phyloP scores from a whole-genome alignment of 2,329 filamentous ascomycete genomes.

The Penicillium sp. region DNA sequence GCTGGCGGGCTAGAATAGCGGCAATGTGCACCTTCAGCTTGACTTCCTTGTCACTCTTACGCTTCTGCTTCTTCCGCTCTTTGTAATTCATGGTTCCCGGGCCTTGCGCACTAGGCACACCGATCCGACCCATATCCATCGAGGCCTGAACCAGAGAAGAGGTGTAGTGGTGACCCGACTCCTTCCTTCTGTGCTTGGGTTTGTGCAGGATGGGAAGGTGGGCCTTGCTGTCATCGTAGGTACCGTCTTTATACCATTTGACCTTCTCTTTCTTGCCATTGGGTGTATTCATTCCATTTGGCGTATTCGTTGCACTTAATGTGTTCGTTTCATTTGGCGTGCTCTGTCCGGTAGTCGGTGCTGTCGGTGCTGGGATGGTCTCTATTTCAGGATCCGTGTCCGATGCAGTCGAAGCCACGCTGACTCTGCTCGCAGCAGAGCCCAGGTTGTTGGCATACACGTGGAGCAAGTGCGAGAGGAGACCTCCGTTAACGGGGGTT shows the following conservation, averaged over 20 bases:
- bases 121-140: conserved; percentile 24
- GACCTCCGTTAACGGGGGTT: conserved; percentile 42
- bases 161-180: conserved; percentile 18
- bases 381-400: conserved; percentile 18
- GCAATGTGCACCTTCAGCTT: conserved; percentile 57
- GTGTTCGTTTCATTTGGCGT: conserved; percentile 11
- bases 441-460: conserved; percentile 54
- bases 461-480: conserved; percentile 64
- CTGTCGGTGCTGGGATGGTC: conserved; percentile 9
- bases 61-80: conserved; percentile 28
- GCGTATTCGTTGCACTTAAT: too few species aligned
- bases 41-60: conserved; percentile 41
- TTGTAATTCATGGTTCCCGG: conserved; percentile 16
- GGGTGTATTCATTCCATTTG: conserved; percentile 9
- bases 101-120: conserved; percentile 20
- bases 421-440: conserved; percentile 23
- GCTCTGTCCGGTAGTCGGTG: conserved; percentile 6
- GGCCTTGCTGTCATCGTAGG: conserved; percentile 10
- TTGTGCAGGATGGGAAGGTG: neutral
- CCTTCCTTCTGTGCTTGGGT: neutral
- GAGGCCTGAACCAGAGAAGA: conserved; percentile 26
- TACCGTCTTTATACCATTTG: conserved; percentile 30
- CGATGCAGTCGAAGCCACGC: conserved; percentile 13
- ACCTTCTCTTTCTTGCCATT: conserved; percentile 24
- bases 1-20: conserved; percentile 57